Evolutionary conservation across 495 filamentous ascomycete species (phyloP).

Genomic region (Talaromyces thailandensis): DNA sequence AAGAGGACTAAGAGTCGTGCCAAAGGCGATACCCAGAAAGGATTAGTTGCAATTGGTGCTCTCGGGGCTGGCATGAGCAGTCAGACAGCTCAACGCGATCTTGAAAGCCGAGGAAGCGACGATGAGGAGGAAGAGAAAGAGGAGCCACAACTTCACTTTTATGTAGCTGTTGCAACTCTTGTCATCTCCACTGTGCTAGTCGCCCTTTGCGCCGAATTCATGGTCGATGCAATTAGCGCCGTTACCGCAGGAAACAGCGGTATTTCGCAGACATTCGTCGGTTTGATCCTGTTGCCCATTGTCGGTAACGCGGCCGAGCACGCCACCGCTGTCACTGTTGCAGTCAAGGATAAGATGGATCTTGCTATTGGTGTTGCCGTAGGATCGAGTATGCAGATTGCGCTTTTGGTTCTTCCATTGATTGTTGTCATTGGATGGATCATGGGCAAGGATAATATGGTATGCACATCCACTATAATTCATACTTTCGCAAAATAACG

Average conservation of each 20-base stretch:
- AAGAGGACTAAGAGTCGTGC: slow-evolving; percentile 33
- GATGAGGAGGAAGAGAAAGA: slow-evolving; percentile 42
- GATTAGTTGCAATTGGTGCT: slow-evolving; percentile 52
- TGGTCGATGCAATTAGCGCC: slow-evolving; percentile 67
- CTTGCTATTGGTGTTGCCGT: slow-evolving; percentile 77
- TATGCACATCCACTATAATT: slow-evolving; percentile 7
- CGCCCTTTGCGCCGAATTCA: slow-evolving; percentile 82
- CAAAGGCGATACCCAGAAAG: slow-evolving; percentile 51
- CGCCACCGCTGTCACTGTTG: slow-evolving; percentile 78
- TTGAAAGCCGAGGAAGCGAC: slow-evolving; percentile 39
- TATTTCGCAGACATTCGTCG: slow-evolving; percentile 69
- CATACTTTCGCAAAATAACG: slow-evolving; percentile 10
- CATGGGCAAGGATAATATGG: slow-evolving; percentile 47
- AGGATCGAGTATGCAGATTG: slow-evolving; percentile 82
- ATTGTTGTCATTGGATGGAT: slow-evolving; percentile 77
- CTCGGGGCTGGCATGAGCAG: slow-evolving; percentile 35
- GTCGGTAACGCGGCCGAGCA: slow-evolving; percentile 87
- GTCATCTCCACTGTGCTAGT: slow-evolving; percentile 67
- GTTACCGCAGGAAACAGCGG: slow-evolving; percentile 43
- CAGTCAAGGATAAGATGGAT: slow-evolving; percentile 88
- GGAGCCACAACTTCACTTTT: slow-evolving; percentile 59
- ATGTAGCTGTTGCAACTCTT: slow-evolving; percentile 63
- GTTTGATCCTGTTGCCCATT: slow-evolving; percentile 79
- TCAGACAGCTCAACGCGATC: slow-evolving; percentile 32
- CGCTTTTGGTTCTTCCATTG: slow-evolving; percentile 68